Evolutionary conservation across 1,284 basidiomycete genomes (phyloP).

Genomic region (Leccinum glutinopallens): DNA sequence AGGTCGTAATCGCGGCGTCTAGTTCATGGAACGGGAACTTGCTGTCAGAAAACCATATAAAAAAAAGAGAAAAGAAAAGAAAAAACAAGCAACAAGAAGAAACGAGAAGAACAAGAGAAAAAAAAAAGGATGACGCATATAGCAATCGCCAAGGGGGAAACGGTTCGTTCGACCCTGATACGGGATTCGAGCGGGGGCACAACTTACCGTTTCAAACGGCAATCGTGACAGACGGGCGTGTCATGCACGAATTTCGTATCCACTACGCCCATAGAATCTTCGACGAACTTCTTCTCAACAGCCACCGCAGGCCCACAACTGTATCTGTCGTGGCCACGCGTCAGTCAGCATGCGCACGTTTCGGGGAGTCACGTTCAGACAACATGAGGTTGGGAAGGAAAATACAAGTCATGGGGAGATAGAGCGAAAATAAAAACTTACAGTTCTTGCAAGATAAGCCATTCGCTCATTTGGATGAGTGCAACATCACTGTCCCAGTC

Average conservation of each 20-base stretch:
- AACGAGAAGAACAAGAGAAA: background rate
- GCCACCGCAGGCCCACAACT: constrained; percentile 56
- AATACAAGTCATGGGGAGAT: constrained; percentile 4
- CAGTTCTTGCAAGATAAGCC: constrained; percentile 60
- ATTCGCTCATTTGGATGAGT: constrained; percentile 62
- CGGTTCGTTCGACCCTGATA: constrained; percentile 17
- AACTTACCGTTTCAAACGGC: constrained; percentile 60
- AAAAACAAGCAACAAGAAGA: no score
- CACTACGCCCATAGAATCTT: constrained; percentile 34
- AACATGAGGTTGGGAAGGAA: constrained; percentile 14
- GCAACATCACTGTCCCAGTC: constrained; percentile 58
- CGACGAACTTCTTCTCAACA: constrained; percentile 44
- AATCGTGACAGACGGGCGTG: constrained; percentile 59
- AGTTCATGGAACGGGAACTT: constrained; percentile 18
- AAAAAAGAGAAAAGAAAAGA: constrained; percentile 6
- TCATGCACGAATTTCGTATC: constrained; percentile 46
- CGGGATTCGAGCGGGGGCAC: constrained; percentile 5
- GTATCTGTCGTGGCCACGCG: constrained; percentile 49
- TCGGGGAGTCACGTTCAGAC: constrained; percentile 8
- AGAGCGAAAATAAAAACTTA: constrained; percentile 39
- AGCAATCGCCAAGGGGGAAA: constrained; percentile 2
- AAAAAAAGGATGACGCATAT: constrained; percentile 14
- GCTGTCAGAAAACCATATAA: constrained; percentile 16
- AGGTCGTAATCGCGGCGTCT: constrained; percentile 54
- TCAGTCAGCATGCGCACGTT: constrained; percentile 16